Evolutionary conservation across 1,284 basidiomycete species (phyloP), one percentile per base, ranked within the genome.

Genomic region (Inonotus hispidus): DNA sequence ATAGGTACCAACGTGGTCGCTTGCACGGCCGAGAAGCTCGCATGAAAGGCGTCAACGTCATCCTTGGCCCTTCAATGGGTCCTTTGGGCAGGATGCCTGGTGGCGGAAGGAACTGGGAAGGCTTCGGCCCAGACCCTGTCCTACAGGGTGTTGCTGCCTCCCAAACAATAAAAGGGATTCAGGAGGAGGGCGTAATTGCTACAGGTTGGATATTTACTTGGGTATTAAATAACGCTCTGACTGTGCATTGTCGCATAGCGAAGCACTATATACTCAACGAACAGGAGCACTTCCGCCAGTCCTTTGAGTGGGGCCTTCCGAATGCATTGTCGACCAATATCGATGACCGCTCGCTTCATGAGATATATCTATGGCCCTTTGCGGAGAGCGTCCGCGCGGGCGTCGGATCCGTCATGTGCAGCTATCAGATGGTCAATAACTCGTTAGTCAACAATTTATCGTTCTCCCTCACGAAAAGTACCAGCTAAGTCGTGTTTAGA

Each of bases 21-120:
- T 90, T 89, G 0, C 75, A 93, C 64, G 92, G 85, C 2, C 74
- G 84, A 56, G 91, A 94, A 73, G 86, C 85, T 71, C 77, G 82
- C 49, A 82, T 79, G 27, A 92, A 93, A 72, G 92, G 92, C 27
- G 80, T 84, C 47, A 81, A 93, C 67, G 76, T 83, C 23, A 75
- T 74, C 43, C 73, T 84, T 2, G 86, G 88, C 7, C 84, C 87
- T 1, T 77, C 80, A 56, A 72, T 83, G 74, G 83, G 84, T 67
- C 77, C 62, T n/a, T 46, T 84, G 61, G 83, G 82, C 63, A 62
- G 64, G 37, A 58, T 68, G 29, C 64, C 67, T 5, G 66, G 80
- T 65, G 80, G 74, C 10, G 90, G 91, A 1, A 80, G 90, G 35
- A 87, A 81, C 69, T 93, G 87, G 85, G 90, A 87, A 70, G 82